Evolutionary conservation across 2,329 filamentous ascomycete genomes (phyloP), one percentile per base, ranked within the genome.

Genomic region (Mollisiaceae sp.): DNA sequence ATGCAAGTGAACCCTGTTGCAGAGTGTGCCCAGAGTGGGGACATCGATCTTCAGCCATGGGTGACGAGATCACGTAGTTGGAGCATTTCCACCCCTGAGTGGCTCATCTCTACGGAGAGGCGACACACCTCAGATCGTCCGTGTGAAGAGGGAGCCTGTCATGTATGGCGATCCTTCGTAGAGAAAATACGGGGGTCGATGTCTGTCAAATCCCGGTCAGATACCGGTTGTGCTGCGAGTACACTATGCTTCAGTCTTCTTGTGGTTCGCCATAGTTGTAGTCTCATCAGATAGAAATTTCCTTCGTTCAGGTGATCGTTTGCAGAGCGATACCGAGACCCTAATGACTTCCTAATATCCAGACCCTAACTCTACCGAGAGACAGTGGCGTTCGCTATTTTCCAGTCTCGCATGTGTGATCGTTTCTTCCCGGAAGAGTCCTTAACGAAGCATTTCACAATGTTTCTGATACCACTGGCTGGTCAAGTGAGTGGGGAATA

Each of bases 151-250:
- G n/a, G 27, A 57, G 55, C 32, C 43, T 58, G 52, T 54, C 52
- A 61, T 27, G 59, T 65, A 50, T 57, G 63, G 41, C 59, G 59
- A 65, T 62, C 59, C 54, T 65, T 54, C 59, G 45, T n/a, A 38
- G 27, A 59, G 36, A 14, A 64, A 27, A 22, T 45, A 45, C 43
- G 5, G 20, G 45, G 47, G 15, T 39, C 12, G 11, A 22, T 12
- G 12, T 54, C 22, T 18, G 14, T 54, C 50, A 18, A 35, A 54
- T 54, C 50, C 50, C 50, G 45, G n/a, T 22, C 45, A 32, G 9
- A 54, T 15, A n/a, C 50, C 3, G 50, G 50, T 54, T 27, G 22
- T 35, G 22, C 24, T 54, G 11, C 45, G n/a, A 12, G 20, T 27
- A 9, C n/a, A 22, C 24, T 32, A 8, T 52, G 47, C 47, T 52